Evolutionary conservation across 108 stramenopile species (phyloP).

Genomic region (Pseudonitzschia delicatissima): DNA sequence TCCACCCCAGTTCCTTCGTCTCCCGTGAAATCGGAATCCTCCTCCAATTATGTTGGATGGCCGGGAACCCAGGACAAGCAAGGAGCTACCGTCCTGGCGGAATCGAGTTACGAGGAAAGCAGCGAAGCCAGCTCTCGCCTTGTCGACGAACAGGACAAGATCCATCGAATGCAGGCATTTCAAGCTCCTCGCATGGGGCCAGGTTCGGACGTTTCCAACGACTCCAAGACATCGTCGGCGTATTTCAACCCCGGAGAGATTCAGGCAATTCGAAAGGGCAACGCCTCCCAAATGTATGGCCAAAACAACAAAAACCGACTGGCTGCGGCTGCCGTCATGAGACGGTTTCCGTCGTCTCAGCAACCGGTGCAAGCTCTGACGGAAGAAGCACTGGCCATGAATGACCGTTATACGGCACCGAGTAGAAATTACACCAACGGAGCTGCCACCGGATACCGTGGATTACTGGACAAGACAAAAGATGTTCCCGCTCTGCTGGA

Average conservation of each 20-base stretch:
- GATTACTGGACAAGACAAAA: conserved; percentile 70
- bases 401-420: conserved; percentile 36
- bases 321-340: conserved; percentile 31
- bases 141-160: neutral
- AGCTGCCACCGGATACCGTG: conserved; percentile 44
- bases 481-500: conserved; percentile 87
- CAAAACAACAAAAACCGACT: neutral
- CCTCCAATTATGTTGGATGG: conserved; percentile 57
- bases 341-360: conserved; percentile 12
- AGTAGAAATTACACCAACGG: conserved; percentile 19
- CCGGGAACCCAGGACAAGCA: conserved; percentile 74
- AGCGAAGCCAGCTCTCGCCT: neutral
- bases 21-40: conserved; percentile 26
- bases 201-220: conserved; percentile 26
- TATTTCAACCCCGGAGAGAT: conserved; percentile 35
- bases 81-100: conserved; percentile 39
- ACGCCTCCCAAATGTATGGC: neutral
- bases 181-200: conserved; percentile 10
- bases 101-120: conserved; percentile 69
- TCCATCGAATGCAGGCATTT: neutral
- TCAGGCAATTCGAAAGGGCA: conserved; percentile 17
- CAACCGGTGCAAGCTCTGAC: conserved; percentile 32
- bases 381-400: conserved; percentile 37
- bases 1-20: conserved; percentile 18
- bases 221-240: conserved; percentile 50